A percentile compares a stretch with the other conserved stretches of the same genome.
phyloP scores from a whole-genome alignment of 2,329 filamentous ascomycete genomes.

The Cordyceps sp. region DNA sequence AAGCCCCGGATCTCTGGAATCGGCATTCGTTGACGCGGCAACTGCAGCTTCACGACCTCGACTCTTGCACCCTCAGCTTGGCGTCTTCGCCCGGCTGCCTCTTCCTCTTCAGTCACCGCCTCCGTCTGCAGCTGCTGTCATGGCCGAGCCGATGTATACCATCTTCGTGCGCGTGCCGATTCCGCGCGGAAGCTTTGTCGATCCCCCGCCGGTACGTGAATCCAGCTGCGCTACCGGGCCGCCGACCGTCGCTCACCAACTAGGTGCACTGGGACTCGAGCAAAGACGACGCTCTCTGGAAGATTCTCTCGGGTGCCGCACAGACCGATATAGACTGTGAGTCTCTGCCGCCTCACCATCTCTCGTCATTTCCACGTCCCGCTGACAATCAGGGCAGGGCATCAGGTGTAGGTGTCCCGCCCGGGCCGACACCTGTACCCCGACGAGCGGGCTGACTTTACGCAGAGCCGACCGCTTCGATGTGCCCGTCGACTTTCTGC shows the following conservation, averaged over 20 bases:
- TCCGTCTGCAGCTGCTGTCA: conserved; percentile 9
- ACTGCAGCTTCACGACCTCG: too few relatives aligned
- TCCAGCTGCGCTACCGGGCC: too few relatives aligned
- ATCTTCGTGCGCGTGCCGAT: conserved; percentile 86
- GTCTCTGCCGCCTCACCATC: conserved; percentile 5
- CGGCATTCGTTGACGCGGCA: too few relatives aligned
- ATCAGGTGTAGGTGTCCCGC: conserved; percentile 43
- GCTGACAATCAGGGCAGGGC: conserved; percentile 36
- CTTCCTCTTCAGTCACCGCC: too few relatives aligned
- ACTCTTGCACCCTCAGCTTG: too few relatives aligned
- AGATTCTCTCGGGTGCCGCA: conserved; percentile 65
- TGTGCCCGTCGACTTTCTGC: conserved; percentile 73
- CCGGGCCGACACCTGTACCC: neutral
- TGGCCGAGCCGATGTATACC: conserved; percentile 45
- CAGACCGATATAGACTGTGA: conserved; percentile 80
- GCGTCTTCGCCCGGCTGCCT: too few relatives aligned
- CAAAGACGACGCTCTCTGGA: conserved; percentile 84
- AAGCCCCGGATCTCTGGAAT: too few relatives aligned
- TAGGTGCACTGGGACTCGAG: conserved; percentile 75
- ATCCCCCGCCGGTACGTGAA: conserved; percentile 60
- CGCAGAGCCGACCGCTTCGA: conserved; percentile 57
- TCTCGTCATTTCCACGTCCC: neutral
- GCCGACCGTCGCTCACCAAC: conserved; percentile 1
- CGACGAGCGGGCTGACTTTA: conserved; percentile 6
- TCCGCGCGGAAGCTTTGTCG: conserved; percentile 69